Evolutionary conservation across 495 filamentous ascomycete species (phyloP), one percentile per base, ranked within the genome.

Genomic region (Emericellopsis terricola): DNA sequence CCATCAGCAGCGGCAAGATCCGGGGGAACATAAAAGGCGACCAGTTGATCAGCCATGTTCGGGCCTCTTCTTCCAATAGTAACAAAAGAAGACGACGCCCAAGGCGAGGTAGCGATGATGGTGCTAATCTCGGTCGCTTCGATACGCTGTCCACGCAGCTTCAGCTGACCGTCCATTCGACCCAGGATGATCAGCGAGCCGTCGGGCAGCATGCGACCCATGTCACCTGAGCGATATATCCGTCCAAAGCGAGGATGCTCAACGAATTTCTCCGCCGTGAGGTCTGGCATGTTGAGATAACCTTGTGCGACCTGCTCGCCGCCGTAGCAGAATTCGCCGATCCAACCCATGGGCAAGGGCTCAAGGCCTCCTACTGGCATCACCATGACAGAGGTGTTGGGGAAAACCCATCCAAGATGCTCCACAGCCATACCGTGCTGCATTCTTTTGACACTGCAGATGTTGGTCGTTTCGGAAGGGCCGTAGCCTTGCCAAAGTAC

Each of bases 321-420:
- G n/a, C 79, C 81, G 48, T 85, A 84, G 41, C 71, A 81, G n/a
- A 87, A 51, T 49, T 87, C 78, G 13, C 82, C 82, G 26, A 79
- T 51, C 31, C 64, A 71, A n/a, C 81, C 81, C 0, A 63, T 42
- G 0, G 78, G 78, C 6, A 79, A 48, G 2, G 71, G 21, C 3
- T 51, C 39, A 9, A 63, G 47, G 5, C 52, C 47, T 1, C 48
- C 44, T 6, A 52, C 52, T 9, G 50, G 53, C 3, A 81, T 40
- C 11, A 87, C 65, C 40, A 87, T 76, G 0, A 67, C 67, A 5
- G 77, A 85, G 0, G 75, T 86, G 38, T 80, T 86, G 8, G 52
- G 50, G 7, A 87, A 62, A 2, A 75, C 64, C 36, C 56, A 53
- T 0, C 81, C 82, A 29, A 87, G 67, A 35, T 61, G 60, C 16